phyloP scores from a whole-genome alignment of 148 eudicot species.

The Rhododendron griersonianum region DNA sequence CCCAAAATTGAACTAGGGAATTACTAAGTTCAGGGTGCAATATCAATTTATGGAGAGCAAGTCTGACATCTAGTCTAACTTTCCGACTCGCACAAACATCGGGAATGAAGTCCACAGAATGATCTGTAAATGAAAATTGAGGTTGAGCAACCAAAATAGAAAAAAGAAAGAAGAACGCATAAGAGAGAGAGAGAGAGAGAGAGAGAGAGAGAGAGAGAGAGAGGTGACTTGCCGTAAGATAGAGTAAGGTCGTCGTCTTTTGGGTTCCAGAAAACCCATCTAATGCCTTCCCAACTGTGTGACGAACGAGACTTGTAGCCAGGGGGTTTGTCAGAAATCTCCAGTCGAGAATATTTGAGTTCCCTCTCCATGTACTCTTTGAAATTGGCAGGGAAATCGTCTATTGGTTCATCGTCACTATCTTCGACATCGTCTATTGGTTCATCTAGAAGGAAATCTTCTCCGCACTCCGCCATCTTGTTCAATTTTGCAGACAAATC shows the following conservation, averaged over 20 bases:
- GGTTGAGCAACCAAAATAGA: no score
- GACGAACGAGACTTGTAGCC: no score
- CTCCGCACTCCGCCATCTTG: neutral
- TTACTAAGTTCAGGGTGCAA: neutral
- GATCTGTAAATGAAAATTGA: no score
- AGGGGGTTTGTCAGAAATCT: neutral
- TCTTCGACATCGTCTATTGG: no score
- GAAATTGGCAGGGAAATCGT: neutral
- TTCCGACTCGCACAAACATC: neutral
- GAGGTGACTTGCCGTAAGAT: neutral
- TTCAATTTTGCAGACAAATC: neutral
- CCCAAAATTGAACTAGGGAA: neutral
- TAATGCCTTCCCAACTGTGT: neutral
- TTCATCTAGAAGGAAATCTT: no score
- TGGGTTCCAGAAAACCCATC: neutral
- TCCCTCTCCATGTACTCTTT: neutral
- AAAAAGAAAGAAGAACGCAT: neutral
- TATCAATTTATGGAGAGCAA: neutral
- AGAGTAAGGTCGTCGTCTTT: neutral
- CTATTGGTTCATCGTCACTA: no score
- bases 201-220: neutral
- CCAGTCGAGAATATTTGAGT: neutral
- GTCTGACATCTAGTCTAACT: neutral
- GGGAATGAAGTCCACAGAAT: no score
- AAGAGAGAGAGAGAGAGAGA: neutral